Conservation (phyloP, 2,329 filamentous ascomycete genomes). For the Penicillium nordicum region DNA sequence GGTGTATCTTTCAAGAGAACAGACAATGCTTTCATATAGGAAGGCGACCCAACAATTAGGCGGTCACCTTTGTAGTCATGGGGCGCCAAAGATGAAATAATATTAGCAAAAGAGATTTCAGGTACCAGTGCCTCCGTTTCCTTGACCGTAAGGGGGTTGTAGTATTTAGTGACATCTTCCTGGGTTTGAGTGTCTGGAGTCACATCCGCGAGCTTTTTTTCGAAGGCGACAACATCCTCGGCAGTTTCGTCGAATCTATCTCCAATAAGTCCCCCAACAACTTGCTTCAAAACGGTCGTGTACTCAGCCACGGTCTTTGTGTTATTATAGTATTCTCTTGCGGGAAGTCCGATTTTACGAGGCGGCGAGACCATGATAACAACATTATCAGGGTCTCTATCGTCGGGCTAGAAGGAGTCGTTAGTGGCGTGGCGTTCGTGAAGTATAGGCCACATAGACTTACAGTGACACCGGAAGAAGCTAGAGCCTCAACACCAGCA, state of each 20-base stretch:
- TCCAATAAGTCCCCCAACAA: constrained; percentile 41
- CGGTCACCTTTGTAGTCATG: constrained; percentile 49
- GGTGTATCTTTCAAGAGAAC: constrained; percentile 53
- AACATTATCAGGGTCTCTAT: constrained; percentile 55
- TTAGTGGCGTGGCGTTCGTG: neutral
- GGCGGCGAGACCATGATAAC: constrained; percentile 48
- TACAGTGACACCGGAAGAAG: constrained; percentile 34
- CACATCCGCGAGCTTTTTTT: constrained; percentile 58
- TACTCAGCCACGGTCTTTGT: constrained; percentile 53
- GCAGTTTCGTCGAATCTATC: constrained; percentile 28
- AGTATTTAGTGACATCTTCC: constrained; percentile 63
- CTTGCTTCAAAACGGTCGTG: constrained; percentile 42
- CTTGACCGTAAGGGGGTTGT: constrained; percentile 60
- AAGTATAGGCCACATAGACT: constrained; percentile 9
- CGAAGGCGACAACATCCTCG: constrained; percentile 54
- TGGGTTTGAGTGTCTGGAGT: constrained; percentile 58
- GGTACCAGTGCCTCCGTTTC: constrained; percentile 57
- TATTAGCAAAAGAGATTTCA: constrained; percentile 52
- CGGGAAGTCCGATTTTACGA: constrained; percentile 55
- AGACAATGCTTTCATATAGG: constrained; percentile 59
- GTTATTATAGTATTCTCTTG: constrained; percentile 60
- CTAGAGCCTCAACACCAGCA: constrained; percentile 36
- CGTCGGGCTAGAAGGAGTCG: constrained; percentile 41
- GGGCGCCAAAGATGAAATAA: constrained; percentile 55
- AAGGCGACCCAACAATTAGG: constrained; percentile 58